Conservation (phyloP, 1,284 basidiomycete genomes). For the Ceratobasidium sp. region DNA sequence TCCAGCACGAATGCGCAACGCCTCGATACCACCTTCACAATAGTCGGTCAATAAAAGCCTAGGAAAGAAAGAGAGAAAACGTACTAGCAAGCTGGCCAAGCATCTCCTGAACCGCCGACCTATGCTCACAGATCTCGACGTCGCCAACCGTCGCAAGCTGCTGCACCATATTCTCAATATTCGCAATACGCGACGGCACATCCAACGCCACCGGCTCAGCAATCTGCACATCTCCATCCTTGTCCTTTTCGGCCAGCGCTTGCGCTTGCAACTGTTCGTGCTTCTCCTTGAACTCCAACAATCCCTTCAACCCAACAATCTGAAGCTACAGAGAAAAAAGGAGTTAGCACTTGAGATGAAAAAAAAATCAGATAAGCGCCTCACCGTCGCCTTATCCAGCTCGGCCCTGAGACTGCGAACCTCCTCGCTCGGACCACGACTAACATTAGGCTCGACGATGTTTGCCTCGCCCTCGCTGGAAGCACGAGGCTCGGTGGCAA, state of each 20-base stretch:
- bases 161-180: slow-evolving; percentile 43
- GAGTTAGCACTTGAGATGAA: slow-evolving; percentile 11
- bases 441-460: background rate
- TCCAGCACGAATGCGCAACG: slow-evolving; percentile 28
- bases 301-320: slow-evolving; percentile 27
- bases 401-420: slow-evolving; percentile 29
- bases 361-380: slow-evolving; percentile 29
- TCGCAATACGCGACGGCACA: slow-evolving; percentile 35
- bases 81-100: slow-evolving; percentile 27
- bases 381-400: slow-evolving; percentile 27
- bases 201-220: slow-evolving; percentile 12
- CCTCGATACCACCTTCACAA: slow-evolving; percentile 18
- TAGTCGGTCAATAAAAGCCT: background rate
- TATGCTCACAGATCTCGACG: slow-evolving; percentile 34
- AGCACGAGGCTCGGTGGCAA: slow-evolving; percentile 15
- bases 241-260: slow-evolving; percentile 13
- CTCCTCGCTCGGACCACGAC: slow-evolving; percentile 15
- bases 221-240: slow-evolving; percentile 32
- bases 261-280: background rate
- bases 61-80: background rate
- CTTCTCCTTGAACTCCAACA: slow-evolving; percentile 19
- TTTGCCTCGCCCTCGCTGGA: background rate
- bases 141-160: slow-evolving; percentile 29
- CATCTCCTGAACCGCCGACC: slow-evolving; percentile 24
- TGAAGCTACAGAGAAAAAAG: slow-evolving; percentile 10